Base-by-base conservation (phyloP, 176 grass and related monocot genomes). In the Oryza nivara region DNA sequence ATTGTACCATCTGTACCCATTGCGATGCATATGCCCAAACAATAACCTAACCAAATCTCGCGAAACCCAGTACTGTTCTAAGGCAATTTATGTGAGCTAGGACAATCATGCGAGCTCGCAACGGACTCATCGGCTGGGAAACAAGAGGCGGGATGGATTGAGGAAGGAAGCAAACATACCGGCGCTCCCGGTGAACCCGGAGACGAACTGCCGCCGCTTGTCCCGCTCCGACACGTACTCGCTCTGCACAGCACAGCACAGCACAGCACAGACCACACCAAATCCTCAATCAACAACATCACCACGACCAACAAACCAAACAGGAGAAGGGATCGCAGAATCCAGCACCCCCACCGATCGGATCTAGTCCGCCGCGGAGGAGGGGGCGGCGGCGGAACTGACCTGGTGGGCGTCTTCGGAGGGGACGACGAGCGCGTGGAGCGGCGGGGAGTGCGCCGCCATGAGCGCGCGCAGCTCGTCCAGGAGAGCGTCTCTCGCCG, bases 371-470 rank as follows among this genome's bases (percentile, higher is more conserved):
- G 44, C 23, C 47, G 11, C 46, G 11, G 45, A 11, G 45, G 46
- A 5, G 40, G 40, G 0, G 40, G 40, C 0, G 22, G 51, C 13
- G n/a, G 26, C 6, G 65, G 64, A 17, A 70, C 78, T 40, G 16
- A 99, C 96, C 96, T 99, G 96, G 81, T 99, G 96, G 63, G 92
- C 91, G 84, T 99, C 96, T 74, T 96, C 96, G 60, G 96, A 96
- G 14, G 96, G 96, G 68, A 99, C 88, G 81, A 96, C 60, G 28
- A 99, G 88, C 45, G 91, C 96, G 81, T 92, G 40, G 60, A 99
- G 90, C 3, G 96, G 93, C 48, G 96, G 96, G 38, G 88, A 89
- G 78, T 99, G 96, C 16, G 89, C 76, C 32, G 89, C 88, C 96
- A 99, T 99, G 41, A 89, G 88, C 69, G 78, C 77, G 63, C 93